Base-by-base conservation (phyloP, 1,284 basidiomycete genomes). In the Fomitopsis betulina region DNA sequence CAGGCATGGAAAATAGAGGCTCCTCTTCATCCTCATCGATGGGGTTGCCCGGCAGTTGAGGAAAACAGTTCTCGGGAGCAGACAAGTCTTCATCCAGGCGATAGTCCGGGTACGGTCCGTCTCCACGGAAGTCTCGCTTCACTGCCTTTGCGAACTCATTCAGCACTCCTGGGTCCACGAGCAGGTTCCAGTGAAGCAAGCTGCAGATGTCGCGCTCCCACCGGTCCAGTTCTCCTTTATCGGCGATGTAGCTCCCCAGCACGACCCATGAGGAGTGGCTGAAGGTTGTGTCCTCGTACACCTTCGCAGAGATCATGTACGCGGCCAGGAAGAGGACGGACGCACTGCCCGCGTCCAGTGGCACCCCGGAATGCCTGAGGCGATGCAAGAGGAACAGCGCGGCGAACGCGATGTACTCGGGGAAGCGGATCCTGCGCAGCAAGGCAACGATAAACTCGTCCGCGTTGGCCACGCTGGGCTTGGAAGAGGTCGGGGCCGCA, bases 371-470 rank as follows among this genome's bases (percentile, higher is more conserved):
- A 37, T 21, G 32, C n/a, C n/a, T 51, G 32, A 51, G 49, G 32
- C 49, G 49, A 51, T 51, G 49, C 49, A 51, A 51, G 32, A 51
- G 49, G 49, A 51, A 35, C 32, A 51, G 49, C n/a, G 32, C 49
- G 10, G 49, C 30, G 19, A 51, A 51, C 3, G 19, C 19, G 7
- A 51, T 32, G 13, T 32, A 51, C 49, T 51, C 32, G n/a, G 32
- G 49, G 32, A 51, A 51, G 17, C n/a, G 30, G 5, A 32, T 51
- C 17, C 21, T 37, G 19, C 32, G 30, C 49, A 51, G 49, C 32
- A 30, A 2, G 17, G 6, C 13, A n/a, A 12, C 5, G 19, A 51
- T 23, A 19, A 51, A 51, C 49, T 51, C 33, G 49, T 33, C 5
- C 23, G 23, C 49, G 32, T 32, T 33, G 9, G 9, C n/a, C n/a